phyloP scores from a whole-genome alignment of 441 rosid genomes.

The Kokia cookei region DNA sequence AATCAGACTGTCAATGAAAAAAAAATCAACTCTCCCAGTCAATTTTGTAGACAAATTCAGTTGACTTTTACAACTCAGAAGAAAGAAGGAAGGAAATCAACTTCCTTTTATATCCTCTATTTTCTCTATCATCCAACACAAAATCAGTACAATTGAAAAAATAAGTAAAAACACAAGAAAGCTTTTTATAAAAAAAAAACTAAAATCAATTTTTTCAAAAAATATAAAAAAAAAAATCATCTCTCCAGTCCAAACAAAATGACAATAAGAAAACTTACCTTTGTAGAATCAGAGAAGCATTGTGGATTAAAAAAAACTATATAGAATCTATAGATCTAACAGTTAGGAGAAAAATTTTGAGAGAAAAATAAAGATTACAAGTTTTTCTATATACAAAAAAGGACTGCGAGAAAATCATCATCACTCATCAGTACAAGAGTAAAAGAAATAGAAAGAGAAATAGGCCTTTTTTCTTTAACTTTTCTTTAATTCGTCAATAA shows the following conservation, averaged over 20 bases:
- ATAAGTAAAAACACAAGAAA: not conserved
- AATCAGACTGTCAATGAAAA: not conserved
- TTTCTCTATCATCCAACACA: constrained; percentile 22
- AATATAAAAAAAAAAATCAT: not conserved
- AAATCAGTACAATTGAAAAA: not conserved
- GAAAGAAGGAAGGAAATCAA: not conserved
- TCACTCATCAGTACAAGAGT: constrained; percentile 14
- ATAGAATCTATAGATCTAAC: constrained; percentile 8
- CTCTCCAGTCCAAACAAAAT: not conserved
- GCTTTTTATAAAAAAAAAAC: not conserved
- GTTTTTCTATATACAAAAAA: not conserved
- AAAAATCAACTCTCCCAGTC: not conserved
- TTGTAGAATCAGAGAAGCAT: not conserved
- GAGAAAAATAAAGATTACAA: not conserved
- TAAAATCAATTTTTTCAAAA: not conserved
- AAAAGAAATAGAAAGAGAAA: constrained; percentile 16
- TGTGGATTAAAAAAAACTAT: not conserved
- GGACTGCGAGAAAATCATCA: constrained; percentile 1
- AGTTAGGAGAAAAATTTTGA: not conserved
- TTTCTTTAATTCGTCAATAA: not conserved
- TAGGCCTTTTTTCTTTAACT: not conserved
- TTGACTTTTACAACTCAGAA: not conserved
- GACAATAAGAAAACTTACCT: not conserved
- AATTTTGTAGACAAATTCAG: not conserved
- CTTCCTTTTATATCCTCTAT: constrained; percentile 3